These are phyloP conservation scores for Carex littledalei DNA, from an alignment of 176 grass and related monocot species.

Conservation along the genomic window DNA sequence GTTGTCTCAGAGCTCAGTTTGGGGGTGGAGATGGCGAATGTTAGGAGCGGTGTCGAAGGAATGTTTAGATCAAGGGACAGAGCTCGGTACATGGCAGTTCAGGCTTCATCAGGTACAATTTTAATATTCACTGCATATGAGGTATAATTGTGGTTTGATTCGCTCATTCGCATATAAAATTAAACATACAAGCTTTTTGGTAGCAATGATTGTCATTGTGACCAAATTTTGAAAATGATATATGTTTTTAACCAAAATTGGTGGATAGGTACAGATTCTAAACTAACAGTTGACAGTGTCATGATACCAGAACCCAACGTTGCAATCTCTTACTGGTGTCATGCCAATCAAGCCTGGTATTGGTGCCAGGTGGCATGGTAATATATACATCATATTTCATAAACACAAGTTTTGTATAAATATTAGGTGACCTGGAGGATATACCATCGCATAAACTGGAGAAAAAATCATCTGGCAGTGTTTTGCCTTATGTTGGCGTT, in stretches of 20 bases:
- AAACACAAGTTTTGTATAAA: not conserved
- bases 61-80: constrained; percentile 26
- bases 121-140: not conserved
- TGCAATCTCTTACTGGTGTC: not conserved
- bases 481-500: constrained; percentile 89
- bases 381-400: not conserved
- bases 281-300: not conserved
- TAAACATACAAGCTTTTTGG: not conserved
- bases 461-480: constrained; percentile 69
- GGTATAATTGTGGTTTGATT: not conserved
- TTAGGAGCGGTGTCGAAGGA: constrained; percentile 11
- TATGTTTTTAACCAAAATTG: not conserved
- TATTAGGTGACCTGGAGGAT: constrained; percentile 65
- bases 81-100: constrained; percentile 5
- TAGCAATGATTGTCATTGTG: not conserved
- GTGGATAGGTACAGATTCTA: not conserved
- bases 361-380: not conserved
- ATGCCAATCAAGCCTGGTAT: constrained; percentile 6
- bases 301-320: not conserved
- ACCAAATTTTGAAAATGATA: not conserved
- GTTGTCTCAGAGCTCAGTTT: not conserved
- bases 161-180: not conserved
- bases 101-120: constrained; percentile 19
- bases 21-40: constrained; percentile 16
- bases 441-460: constrained; percentile 50